phyloP scores from a whole-genome alignment of 2,329 filamentous ascomycete genomes.

The Tolypocladium album region DNA sequence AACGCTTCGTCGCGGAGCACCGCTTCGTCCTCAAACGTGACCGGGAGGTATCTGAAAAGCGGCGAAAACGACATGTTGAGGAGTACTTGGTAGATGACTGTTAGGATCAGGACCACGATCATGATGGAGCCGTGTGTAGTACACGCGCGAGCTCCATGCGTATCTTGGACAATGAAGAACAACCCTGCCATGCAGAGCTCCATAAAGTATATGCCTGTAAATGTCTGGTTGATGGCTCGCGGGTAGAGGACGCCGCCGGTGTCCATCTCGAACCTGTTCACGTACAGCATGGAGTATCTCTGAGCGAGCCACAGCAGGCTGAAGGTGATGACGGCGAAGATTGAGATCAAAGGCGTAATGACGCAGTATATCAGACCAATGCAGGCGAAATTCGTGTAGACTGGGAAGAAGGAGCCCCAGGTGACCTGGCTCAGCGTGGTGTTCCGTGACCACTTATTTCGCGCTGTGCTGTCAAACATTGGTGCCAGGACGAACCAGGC shows the following conservation, averaged over 20 bases:
- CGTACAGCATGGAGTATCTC: conserved; percentile 93
- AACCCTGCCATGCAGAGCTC: conserved; percentile 81
- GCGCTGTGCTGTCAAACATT: conserved; percentile 70
- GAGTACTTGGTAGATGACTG: conserved; percentile 65
- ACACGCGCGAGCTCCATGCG: conserved; percentile 44
- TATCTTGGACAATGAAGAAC: conserved; percentile 67
- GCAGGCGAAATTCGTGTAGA: conserved; percentile 93
- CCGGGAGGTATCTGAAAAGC: conserved; percentile 78
- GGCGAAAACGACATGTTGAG: conserved; percentile 78
- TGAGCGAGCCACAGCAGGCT: conserved; percentile 87
- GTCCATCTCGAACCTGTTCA: conserved; percentile 79
- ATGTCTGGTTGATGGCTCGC: conserved; percentile 86
- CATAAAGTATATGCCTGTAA: conserved; percentile 91
- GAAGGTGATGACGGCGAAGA: conserved; percentile 93
- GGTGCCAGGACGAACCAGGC: conserved; percentile 75
- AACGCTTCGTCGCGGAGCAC: conserved; percentile 86
- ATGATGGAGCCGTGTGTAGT: conserved; percentile 74
- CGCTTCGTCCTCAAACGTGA: conserved; percentile 92
- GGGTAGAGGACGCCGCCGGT: conserved; percentile 91
- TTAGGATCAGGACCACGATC: conserved; percentile 64
- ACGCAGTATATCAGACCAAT: conserved; percentile 86
- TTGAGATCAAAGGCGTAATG: conserved; percentile 77
- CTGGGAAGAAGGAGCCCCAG: conserved; percentile 91
- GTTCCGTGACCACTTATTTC: conserved; percentile 77
- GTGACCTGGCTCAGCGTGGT: conserved; percentile 65